phyloP scores from a whole-genome alignment of 805 yeast genomes.

The Candida sakaeoensis region DNA sequence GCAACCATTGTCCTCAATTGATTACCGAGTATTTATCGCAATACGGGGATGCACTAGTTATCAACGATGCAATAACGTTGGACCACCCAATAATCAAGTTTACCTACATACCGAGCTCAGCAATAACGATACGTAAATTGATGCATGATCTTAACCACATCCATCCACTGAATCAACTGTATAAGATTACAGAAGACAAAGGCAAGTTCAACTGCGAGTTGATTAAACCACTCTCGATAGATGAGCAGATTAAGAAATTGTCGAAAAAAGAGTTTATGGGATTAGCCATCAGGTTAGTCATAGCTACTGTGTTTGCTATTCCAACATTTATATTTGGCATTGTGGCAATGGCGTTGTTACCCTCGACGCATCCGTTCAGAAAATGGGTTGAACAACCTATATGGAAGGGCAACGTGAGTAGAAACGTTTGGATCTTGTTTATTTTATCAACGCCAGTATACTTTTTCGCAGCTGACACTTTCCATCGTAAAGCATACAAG shows the following conservation, averaged over 20 bases:
- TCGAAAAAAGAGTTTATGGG: conserved; percentile 46
- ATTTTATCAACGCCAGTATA: conserved; percentile 68
- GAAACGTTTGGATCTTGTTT: conserved; percentile 65
- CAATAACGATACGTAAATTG: conserved; percentile 53
- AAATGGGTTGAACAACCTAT: conserved; percentile 58
- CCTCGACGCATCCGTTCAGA: conserved; percentile 38
- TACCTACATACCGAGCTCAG: conserved; percentile 57
- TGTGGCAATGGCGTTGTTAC: conserved; percentile 62
- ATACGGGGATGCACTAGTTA: conserved; percentile 55
- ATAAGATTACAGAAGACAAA: conserved; percentile 13
- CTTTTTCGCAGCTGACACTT: conserved; percentile 69
- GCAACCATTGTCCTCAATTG: conserved; percentile 63
- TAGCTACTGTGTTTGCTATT: conserved; percentile 54
- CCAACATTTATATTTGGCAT: conserved; percentile 69
- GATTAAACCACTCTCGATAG: conserved; percentile 54
- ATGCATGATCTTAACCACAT: conserved; percentile 45
- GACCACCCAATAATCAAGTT: conserved; percentile 57
- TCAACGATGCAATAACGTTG: conserved; percentile 53
- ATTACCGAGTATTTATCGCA: conserved; percentile 46
- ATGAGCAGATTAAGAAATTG: conserved; percentile 55
- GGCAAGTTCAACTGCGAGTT: conserved; percentile 48
- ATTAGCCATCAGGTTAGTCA: conserved; percentile 43
- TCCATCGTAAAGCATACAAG: conserved; percentile 62
- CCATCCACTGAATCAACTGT: conserved; percentile 17
- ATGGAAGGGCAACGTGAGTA: conserved; percentile 58